phyloP scores from a whole-genome alignment of 306 rosid genomes.

The Comarum palustre region DNA sequence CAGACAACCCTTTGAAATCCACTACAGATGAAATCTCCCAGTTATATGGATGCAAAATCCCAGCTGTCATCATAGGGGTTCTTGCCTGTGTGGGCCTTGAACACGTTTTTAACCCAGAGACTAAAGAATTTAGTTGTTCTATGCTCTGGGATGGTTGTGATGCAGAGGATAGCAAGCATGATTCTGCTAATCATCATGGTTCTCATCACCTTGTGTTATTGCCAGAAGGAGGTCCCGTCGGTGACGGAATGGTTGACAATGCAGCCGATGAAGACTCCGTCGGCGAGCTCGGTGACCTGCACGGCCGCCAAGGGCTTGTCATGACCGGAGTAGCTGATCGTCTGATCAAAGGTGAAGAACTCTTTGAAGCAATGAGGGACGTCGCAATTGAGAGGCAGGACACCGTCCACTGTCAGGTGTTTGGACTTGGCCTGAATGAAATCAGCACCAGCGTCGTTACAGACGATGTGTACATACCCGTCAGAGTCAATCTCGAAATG shows the following conservation, averaged over 20 bases:
- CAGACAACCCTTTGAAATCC: constrained; percentile 6
- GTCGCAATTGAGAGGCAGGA: constrained; percentile 36
- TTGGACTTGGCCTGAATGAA: constrained; percentile 70
- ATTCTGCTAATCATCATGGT: neutral
- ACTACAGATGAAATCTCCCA: constrained; percentile 19
- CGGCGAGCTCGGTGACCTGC: constrained; percentile 74
- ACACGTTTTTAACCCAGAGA: constrained; percentile 8
- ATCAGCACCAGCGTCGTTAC: constrained; percentile 72
- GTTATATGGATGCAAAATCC: constrained; percentile 9
- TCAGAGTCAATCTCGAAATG: constrained; percentile 50
- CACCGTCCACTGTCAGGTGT: constrained; percentile 31
- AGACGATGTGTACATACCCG: constrained; percentile 51
- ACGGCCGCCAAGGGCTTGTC: constrained; percentile 58
- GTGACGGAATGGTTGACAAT: constrained; percentile 69
- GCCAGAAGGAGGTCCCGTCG: constrained; percentile 89
- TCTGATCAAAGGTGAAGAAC: constrained; percentile 61
- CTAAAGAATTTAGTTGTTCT: constrained; percentile 14
- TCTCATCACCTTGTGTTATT: constrained; percentile 11
- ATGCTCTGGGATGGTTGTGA: constrained; percentile 8
- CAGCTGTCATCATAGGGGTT: constrained; percentile 16
- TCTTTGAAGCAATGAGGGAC: constrained; percentile 63
- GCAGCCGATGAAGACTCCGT: constrained; percentile 65
- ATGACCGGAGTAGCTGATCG: constrained; percentile 68
- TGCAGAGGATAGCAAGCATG: neutral
- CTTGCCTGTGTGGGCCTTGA: constrained; percentile 22